Base-by-base conservation (phyloP, 257 asterid species). In the Hygrophila difformis region DNA sequence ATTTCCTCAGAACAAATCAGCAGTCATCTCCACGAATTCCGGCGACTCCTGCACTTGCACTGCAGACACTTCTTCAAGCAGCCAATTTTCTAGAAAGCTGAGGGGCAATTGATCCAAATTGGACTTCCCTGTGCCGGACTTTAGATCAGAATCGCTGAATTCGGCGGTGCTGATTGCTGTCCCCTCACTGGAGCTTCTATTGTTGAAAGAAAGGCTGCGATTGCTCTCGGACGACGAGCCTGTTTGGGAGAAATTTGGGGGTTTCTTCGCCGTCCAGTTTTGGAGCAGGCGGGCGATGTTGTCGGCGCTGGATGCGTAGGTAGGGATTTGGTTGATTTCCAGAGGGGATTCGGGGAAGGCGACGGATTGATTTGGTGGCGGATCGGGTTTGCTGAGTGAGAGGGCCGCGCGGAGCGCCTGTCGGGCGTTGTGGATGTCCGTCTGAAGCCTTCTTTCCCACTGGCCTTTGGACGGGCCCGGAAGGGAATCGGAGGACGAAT, bases 361-460 rank as follows among this genome's bases (percentile, higher is more conserved):
- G 19, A 3, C 12, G 65, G 31, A 42, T 57, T 20, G 59, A 39
- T 6, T 59, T 56, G 20, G 14, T 12, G 36, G 14, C 12, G 3
- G 51, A 39, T 54, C 4, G 31, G 31, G 31, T n/a, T 70, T 62
- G 48, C 71, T 70, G 1, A 74, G 49, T 42, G 83, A 78, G 4
- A 78, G 53, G 39, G 88, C 88, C 6, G 75, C 88, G 37, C 69
- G 59, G 9, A 78, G 54, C 54, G 81, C 88, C 58, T 69, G 84
- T 61, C 75, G 75, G 26, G 88, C 88, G 52, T 50, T 65, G 38
- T 78, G 80, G 26, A 78, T 76, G 13, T 78, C 84, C 6, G 88
- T 75, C 52, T 78, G 88, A 41, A 78, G 88, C 78, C 81, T 63
- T 44, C 69, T 78, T 47, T 78, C 88, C 88, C 88, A 78, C 20